Conservation (phyloP, 2,329 filamentous ascomycete species). For the Apiospora hydei region DNA sequence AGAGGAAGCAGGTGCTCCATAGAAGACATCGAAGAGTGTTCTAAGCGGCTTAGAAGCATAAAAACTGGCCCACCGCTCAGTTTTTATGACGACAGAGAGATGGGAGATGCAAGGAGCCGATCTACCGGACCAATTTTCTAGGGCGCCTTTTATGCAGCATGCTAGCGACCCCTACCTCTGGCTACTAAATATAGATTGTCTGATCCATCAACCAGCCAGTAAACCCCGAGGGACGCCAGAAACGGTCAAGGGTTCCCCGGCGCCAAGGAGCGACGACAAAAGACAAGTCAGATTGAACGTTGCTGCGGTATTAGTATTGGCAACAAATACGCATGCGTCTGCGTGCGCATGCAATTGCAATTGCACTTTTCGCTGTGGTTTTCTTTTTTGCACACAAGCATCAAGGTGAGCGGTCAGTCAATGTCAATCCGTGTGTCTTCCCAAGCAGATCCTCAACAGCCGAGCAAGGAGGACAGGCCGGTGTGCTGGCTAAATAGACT, state of each 20-base stretch:
- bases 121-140: conserved; percentile 20
- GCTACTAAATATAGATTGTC: conserved; percentile 5
- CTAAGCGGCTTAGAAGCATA: conserved; percentile 15
- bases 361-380: neutral
- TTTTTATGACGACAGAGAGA: conserved; percentile 19
- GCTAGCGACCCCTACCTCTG: neutral
- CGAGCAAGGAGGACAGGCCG: neutral
- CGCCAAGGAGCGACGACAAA: conserved; percentile 4
- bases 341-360: conserved; percentile 14
- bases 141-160: conserved; percentile 17
- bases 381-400: neutral
- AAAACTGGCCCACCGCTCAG: neutral
- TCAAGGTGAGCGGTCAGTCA: conserved; percentile 1
- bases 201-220: neutral
- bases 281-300: conserved; percentile 21
- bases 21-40: conserved; percentile 7
- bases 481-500: conserved; percentile 4
- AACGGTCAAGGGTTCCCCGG: conserved; percentile 19
- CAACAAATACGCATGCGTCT: neutral
- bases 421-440: neutral
- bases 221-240: conserved; percentile 6
- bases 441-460: neutral
- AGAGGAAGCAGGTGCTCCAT: neutral
- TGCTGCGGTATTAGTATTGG: neutral
- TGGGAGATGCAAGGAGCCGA: conserved; percentile 19